These are phyloP conservation scores for Nemania sp. DNA, from an alignment of 2,329 filamentous ascomycete species.

Conservation along the genomic window DNA sequence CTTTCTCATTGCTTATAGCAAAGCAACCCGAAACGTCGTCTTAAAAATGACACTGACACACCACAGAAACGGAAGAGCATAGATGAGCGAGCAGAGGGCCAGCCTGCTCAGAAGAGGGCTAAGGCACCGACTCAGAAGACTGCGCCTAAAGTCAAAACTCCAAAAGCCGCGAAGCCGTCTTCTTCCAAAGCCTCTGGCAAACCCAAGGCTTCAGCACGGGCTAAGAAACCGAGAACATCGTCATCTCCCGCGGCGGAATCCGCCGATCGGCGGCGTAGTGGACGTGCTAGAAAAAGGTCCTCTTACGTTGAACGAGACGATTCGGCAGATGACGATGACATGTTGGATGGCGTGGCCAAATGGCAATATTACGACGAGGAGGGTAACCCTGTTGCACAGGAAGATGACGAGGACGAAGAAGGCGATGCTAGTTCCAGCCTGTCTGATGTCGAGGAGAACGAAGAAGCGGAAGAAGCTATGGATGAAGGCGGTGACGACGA, in stretches of 20 bases:
- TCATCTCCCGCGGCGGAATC: constrained; percentile 39
- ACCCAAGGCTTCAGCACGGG: constrained; percentile 31
- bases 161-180: constrained; percentile 38
- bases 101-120: constrained; percentile 48
- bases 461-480: constrained; percentile 31
- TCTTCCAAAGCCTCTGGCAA: constrained; percentile 33
- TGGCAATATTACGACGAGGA: constrained; percentile 57
- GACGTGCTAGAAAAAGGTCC: constrained; percentile 52
- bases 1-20: too few relatives aligned
- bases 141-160: constrained; percentile 40
- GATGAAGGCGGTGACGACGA: constrained; percentile 27
- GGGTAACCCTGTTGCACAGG: constrained; percentile 37
- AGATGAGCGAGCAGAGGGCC: constrained; percentile 53
- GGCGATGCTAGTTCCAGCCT: constrained; percentile 21
- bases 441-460: constrained; percentile 20
- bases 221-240: constrained; percentile 38
- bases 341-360: constrained; percentile 62
- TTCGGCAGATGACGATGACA: constrained; percentile 62
- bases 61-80: constrained; percentile 60
- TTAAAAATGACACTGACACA: constrained; percentile 33
- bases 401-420: constrained; percentile 36
- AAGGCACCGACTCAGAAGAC: constrained; percentile 39
- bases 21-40: too few relatives aligned
- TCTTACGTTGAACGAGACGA: constrained; percentile 61
- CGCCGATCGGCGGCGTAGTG: constrained; percentile 59